These are phyloP conservation scores for Pythium scleroteichum DNA, from an alignment of 352 stramenopile genomes.

Conservation along the genomic window DNA sequence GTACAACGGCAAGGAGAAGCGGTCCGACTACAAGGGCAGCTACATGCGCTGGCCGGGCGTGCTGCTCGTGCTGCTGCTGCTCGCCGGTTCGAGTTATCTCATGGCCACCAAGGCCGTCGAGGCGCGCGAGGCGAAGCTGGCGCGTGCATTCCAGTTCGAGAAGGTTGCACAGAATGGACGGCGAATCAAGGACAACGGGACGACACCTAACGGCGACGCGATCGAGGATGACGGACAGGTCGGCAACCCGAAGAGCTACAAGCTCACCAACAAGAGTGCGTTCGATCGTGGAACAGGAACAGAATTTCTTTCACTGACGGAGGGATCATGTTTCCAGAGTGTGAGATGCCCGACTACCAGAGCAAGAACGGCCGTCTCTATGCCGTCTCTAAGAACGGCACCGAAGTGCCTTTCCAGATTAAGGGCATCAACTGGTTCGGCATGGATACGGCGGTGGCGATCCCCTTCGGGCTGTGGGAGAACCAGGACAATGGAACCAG, in stretches of 20 bases:
- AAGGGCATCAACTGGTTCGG: constrained; percentile 83
- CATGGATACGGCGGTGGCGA: constrained; percentile 69
- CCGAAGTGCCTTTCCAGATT: constrained; percentile 63
- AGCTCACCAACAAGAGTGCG: constrained; percentile 31
- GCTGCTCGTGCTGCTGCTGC: constrained; percentile 45
- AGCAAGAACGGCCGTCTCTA: constrained; percentile 71
- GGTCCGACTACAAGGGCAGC: constrained; percentile 23
- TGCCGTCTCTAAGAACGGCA: constrained; percentile 65
- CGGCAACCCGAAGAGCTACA: constrained; percentile 68
- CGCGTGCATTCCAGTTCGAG: constrained; percentile 38
- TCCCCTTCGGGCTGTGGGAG: constrained; percentile 77
- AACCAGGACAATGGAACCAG: constrained; percentile 75
- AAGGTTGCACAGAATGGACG: constrained; percentile 33
- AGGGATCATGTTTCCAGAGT: constrained; percentile 29
- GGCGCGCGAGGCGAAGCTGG: constrained; percentile 34
- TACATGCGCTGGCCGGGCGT: constrained; percentile 57
- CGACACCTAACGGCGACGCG: constrained; percentile 31
- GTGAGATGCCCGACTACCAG: constrained; percentile 69
- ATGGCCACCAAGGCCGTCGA: constrained; percentile 41
- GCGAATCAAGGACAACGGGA: constrained; percentile 52
- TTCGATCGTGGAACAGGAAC: neutral
- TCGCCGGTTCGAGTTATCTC: constrained; percentile 31
- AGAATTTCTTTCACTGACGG: neutral
- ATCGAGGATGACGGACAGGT: constrained; percentile 57
- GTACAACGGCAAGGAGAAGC: constrained; percentile 17